These are phyloP conservation scores for Rhizophagus sp. DNA, from an alignment of 192 early-diverging fungal genomes.

Conservation along the genomic window DNA sequence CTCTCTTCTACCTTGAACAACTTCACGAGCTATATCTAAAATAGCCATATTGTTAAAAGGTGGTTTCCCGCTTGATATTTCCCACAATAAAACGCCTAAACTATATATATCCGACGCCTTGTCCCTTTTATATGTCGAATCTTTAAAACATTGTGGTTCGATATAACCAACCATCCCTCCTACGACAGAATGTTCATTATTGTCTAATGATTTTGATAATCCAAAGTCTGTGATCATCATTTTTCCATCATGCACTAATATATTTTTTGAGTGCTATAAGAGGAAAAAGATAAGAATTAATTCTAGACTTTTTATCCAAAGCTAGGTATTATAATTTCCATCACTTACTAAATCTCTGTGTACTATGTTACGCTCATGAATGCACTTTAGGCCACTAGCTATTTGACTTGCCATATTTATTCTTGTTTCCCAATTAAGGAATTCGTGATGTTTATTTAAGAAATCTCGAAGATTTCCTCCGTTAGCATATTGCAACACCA, in stretches of 20 bases:
- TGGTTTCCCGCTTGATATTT: conserved; percentile 39
- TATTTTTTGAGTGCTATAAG: conserved; percentile 19
- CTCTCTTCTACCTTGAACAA: conserved; percentile 36
- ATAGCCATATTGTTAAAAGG: conserved; percentile 30
- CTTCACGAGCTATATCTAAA: conserved; percentile 12
- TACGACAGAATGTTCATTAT: neutral
- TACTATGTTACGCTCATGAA: conserved; percentile 29
- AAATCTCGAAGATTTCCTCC: conserved; percentile 4
- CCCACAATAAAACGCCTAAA: conserved; percentile 47
- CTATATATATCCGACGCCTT: conserved; percentile 45
- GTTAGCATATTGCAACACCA: conserved; percentile 13
- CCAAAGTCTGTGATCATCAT: conserved; percentile 19
- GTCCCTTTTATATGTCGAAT: conserved; percentile 23
- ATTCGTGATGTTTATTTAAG: neutral
- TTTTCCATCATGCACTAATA: conserved; percentile 3
- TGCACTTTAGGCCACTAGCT: conserved; percentile 7
- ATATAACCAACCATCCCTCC: conserved; percentile 11
- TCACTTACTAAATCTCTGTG: conserved; percentile 18
- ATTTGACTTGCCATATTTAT: conserved; percentile 11
- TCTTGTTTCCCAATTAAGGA: neutral
- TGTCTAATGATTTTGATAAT: neutral
- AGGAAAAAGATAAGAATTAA: neutral
- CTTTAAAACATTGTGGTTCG: conserved; percentile 1
- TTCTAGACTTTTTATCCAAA: too few species aligned
- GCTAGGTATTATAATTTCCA: too few species aligned